A percentile compares a stretch with the other conserved stretches of the same genome.
These are phyloP conservation scores for Xylaria hypoxylon DNA, from an alignment of 2,329 filamentous ascomycete genomes.

Conservation along the genomic window DNA sequence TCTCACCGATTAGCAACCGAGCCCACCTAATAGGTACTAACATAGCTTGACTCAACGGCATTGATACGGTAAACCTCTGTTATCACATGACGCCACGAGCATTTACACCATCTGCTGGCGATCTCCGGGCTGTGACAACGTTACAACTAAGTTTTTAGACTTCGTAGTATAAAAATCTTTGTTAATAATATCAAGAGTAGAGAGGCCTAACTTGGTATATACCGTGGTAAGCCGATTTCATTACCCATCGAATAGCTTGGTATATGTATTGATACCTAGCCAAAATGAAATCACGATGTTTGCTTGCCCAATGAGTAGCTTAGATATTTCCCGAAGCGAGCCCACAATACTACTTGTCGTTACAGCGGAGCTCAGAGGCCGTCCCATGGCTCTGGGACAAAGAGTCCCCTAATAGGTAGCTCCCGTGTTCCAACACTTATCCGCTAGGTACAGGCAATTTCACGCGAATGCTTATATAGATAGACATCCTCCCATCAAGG, in stretches of 20 bases:
- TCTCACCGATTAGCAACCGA: too few relatives aligned
- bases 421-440: conserved; percentile 1
- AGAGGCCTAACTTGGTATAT: not conserved
- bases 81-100: too few relatives aligned
- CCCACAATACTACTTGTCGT: not conserved
- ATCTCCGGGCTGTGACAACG: too few relatives aligned
- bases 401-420: conserved; percentile 4
- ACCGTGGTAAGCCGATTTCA: not conserved
- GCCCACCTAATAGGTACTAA: too few relatives aligned
- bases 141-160: too few relatives aligned
- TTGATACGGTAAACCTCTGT: too few relatives aligned
- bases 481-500: not conserved
- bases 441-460: not conserved
- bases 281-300: not conserved
- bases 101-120: too few relatives aligned
- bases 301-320: not conserved
- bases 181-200: too few relatives aligned
- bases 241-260: not conserved
- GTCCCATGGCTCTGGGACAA: conserved; percentile 8
- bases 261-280: not conserved
- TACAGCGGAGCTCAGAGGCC: not conserved
- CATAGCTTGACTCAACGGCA: too few relatives aligned
- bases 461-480: conserved; percentile 17
- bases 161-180: too few relatives aligned
- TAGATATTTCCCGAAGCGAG: not conserved